Evolutionary conservation across 2,329 filamentous ascomycete species (phyloP).

Genomic region (Diaporthe sp.): DNA sequence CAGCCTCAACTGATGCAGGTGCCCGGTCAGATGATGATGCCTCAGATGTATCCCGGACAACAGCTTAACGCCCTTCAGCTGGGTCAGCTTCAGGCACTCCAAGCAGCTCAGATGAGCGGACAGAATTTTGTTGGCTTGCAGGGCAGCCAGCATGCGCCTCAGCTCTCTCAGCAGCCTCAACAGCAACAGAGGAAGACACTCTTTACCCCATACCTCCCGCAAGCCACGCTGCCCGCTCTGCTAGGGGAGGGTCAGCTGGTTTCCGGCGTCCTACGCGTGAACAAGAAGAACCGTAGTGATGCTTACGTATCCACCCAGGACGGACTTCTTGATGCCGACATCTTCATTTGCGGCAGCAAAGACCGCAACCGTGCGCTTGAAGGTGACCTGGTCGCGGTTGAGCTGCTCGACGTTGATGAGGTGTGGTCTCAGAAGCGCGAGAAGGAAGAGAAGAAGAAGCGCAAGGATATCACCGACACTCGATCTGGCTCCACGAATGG

Average conservation of each 20-base stretch:
- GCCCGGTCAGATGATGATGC: constrained; percentile 86
- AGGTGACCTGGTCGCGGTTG: constrained; percentile 93
- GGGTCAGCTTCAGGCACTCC: constrained; percentile 89
- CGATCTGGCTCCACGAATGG: constrained; percentile 81
- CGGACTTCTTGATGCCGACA: constrained; percentile 89
- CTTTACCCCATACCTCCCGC: constrained; percentile 96
- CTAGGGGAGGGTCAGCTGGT: constrained; percentile 93
- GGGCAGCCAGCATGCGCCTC: constrained; percentile 78
- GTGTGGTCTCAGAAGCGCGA: constrained; percentile 99
- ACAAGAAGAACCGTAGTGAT: constrained; percentile 99
- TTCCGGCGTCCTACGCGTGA: constrained; percentile 94
- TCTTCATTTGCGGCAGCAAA: constrained; percentile 99
- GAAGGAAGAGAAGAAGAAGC: constrained; percentile 99
- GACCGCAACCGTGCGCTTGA: constrained; percentile 97
- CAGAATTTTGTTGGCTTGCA: constrained; percentile 77
- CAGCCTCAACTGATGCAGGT: constrained; percentile 91
- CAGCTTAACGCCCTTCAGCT: constrained; percentile 89
- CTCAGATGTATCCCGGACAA: constrained; percentile 85
- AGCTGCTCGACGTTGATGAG: constrained; percentile 96
- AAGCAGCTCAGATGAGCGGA: constrained; percentile 85
- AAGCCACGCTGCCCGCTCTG: constrained; percentile 91
- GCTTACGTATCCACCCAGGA: constrained; percentile 96
- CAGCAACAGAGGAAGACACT: constrained; percentile 97
- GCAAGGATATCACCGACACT: constrained; percentile 97
- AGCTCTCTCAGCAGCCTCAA: constrained; percentile 75